phyloP scores from a whole-genome alignment of 768 basidiomycete species.

The Termitomyces sp. region DNA sequence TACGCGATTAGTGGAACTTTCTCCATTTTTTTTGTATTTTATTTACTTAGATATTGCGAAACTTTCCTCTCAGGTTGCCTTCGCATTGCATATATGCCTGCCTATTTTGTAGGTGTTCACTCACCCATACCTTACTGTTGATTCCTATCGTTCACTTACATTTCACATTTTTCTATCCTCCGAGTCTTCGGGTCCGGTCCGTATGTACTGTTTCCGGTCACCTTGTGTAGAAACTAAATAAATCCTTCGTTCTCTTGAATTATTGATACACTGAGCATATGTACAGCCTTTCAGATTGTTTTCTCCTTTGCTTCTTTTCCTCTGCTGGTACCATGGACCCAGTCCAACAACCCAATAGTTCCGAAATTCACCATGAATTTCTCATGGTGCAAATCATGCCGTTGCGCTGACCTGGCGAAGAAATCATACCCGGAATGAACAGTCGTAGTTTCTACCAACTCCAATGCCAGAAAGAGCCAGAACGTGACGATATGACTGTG shows the following conservation, averaged over 20 bases:
- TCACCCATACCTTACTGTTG: conserved; percentile 7
- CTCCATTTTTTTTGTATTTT: conserved; percentile 14
- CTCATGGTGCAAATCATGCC: conserved; percentile 24
- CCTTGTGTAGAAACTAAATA: conserved; percentile 11
- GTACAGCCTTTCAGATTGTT: not conserved
- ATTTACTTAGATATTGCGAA: conserved; percentile 9
- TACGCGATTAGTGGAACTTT: not conserved
- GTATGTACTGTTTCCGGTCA: conserved; percentile 5
- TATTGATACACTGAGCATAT: not conserved
- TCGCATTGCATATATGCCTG: conserved; percentile 8
- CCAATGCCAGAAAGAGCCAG: conserved; percentile 20
- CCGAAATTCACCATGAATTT: conserved; percentile 22
- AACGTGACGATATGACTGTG: conserved; percentile 21
- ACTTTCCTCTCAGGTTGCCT: conserved; percentile 3
- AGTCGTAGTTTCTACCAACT: conserved; percentile 20
- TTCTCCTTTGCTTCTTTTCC: conserved; percentile 1
- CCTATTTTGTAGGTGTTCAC: conserved; percentile 7
- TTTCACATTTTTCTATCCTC: not conserved
- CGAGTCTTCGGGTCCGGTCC: conserved; percentile 9
- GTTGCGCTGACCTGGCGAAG: conserved; percentile 16
- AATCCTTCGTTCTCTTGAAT: not conserved
- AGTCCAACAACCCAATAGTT: conserved; percentile 20
- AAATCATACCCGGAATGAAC: conserved; percentile 25
- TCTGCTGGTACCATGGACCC: conserved; percentile 16
- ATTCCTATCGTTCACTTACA: conserved; percentile 6